phyloP scores from a whole-genome alignment of 2,329 filamentous ascomycete species.

The Fusarium avenaceum region DNA sequence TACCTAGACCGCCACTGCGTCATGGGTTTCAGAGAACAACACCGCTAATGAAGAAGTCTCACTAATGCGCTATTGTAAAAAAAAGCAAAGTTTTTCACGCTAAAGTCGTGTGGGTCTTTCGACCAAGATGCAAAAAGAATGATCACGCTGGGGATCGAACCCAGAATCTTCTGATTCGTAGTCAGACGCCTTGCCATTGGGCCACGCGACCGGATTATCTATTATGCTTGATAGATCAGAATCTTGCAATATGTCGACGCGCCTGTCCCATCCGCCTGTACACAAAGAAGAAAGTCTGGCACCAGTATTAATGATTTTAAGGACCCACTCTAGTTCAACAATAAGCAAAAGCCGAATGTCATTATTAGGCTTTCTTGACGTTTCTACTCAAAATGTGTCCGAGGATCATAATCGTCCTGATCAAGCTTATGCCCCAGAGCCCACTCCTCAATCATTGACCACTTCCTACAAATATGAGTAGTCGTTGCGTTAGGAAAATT shows the following conservation, averaged over 20 bases:
- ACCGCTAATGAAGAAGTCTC: no score
- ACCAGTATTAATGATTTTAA: no score
- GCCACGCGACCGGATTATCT: slow-evolving; percentile 43
- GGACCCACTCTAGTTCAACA: no score
- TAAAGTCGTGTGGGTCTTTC: no score
- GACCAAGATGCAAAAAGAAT: not conserved
- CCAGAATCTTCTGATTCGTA: slow-evolving; percentile 54
- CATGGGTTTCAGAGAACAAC: no score
- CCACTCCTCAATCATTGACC: not conserved
- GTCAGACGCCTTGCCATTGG: slow-evolving; percentile 54
- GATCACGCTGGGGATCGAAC: slow-evolving; percentile 50
- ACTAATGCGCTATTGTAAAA: no score
- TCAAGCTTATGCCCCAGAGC: not conserved
- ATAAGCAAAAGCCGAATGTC: no score
- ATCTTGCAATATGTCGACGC: not conserved
- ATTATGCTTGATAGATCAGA: not conserved
- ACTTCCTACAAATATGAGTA: slow-evolving; percentile 5
- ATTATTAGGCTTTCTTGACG: no score
- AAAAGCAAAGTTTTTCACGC: no score
- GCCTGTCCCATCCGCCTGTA: no score
- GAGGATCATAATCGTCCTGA: not conserved
- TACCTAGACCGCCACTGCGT: no score
- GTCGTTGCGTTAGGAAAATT: slow-evolving; percentile 3
- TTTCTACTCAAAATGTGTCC: not conserved
- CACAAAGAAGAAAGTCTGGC: no score